Conservation (phyloP, 768 basidiomycete genomes). For the Naganishia onofrii region DNA sequence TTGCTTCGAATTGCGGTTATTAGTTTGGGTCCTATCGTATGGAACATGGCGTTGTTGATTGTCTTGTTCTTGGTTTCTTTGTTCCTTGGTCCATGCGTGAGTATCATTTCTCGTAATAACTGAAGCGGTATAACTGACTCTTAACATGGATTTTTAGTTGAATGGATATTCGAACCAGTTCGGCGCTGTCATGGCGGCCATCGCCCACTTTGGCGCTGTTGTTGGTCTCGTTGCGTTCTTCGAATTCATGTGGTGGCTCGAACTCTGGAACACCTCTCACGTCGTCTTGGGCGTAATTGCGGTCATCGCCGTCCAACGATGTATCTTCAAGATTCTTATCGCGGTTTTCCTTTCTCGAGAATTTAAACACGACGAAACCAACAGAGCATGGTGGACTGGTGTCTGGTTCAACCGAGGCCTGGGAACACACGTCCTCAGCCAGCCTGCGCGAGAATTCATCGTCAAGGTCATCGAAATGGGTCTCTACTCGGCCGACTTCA, state of each 20-base stretch:
- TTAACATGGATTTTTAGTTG: conserved; percentile 32
- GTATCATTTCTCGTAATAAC: background rate
- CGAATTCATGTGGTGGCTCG: conserved; percentile 97
- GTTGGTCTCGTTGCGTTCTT: conserved; percentile 84
- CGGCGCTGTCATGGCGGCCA: conserved; percentile 84
- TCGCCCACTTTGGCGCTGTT: conserved; percentile 77
- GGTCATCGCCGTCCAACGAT: conserved; percentile 81
- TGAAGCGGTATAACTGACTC: background rate
- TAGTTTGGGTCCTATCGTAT: conserved; percentile 89
- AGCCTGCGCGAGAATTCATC: conserved; percentile 92
- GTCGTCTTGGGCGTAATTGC: conserved; percentile 90
- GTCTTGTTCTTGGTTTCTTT: conserved; percentile 85
- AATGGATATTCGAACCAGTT: conserved; percentile 72
- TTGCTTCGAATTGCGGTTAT: conserved; percentile 91
- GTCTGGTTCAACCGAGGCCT: conserved; percentile 91
- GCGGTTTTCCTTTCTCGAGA: conserved; percentile 91
- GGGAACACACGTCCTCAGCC: conserved; percentile 87
- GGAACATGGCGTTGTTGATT: conserved; percentile 84
- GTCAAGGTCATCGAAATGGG: conserved; percentile 97
- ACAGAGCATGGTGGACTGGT: conserved; percentile 95
- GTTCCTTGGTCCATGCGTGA: conserved; percentile 81
- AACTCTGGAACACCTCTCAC: conserved; percentile 85
- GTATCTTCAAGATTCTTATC: conserved; percentile 88
- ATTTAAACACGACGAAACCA: conserved; percentile 99
- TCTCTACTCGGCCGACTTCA: conserved; percentile 90